phyloP scores from a whole-genome alignment of 306 rosid species.

The Cucurbita maxima region DNA sequence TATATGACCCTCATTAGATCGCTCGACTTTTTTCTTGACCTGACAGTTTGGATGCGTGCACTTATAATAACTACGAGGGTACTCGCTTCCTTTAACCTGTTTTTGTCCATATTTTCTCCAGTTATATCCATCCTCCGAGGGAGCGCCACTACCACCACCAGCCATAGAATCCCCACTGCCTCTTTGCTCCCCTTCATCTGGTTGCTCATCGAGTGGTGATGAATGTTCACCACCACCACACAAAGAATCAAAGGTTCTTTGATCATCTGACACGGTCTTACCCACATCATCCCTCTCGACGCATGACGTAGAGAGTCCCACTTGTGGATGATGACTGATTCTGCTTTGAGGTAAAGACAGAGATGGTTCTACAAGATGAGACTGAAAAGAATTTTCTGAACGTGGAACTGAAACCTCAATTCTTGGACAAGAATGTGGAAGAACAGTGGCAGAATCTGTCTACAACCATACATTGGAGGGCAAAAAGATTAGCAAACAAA shows the following conservation, averaged over 20 bases:
- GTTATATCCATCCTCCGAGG: conserved; percentile 77
- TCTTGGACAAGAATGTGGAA: conserved; percentile 40
- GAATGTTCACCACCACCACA: conserved; percentile 33
- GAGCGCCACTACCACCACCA: conserved; percentile 47
- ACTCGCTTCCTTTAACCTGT: conserved; percentile 95
- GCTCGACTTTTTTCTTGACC: conserved; percentile 87
- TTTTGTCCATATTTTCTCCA: conserved; percentile 98
- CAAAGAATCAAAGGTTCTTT: conserved; percentile 28
- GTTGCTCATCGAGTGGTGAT: conserved; percentile 50
- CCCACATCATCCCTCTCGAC: conserved; percentile 29
- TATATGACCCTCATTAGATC: conserved; percentile 85
- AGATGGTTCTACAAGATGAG: conserved; percentile 29
- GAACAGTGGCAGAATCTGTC: conserved; percentile 30
- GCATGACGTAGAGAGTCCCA: conserved; percentile 25
- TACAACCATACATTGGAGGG: conserved; percentile 20
- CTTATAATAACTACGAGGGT: conserved; percentile 86
- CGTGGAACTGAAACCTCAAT: conserved; percentile 36
- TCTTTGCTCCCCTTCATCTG: conserved; percentile 57
- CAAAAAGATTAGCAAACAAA: conserved; percentile 1
- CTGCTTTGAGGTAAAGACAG: conserved; percentile 33
- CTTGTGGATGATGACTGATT: conserved; percentile 33
- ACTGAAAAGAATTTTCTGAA: conserved; percentile 44
- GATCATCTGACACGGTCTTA: conserved; percentile 26
- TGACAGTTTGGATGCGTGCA: conserved; percentile 76
- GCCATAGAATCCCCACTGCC: conserved; percentile 46